Percentiles rank a stretch among this genome's conserved stretches.
Conservation (phyloP, 306 rosid species). For the Trifolium dubium region DNA sequence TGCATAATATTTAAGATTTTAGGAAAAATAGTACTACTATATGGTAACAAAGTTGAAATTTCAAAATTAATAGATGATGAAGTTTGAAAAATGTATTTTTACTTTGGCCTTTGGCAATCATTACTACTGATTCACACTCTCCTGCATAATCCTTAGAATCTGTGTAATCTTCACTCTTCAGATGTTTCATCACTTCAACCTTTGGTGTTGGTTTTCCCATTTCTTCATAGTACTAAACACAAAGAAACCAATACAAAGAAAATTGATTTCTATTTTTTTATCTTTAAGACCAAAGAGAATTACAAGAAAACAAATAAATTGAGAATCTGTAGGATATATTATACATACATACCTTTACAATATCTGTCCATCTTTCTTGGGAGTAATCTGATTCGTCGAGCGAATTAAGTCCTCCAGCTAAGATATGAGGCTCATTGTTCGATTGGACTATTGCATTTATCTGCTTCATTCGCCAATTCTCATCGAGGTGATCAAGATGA, state of each 20-base stretch:
- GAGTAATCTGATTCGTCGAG: conserved; percentile 91
- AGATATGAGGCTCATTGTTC: conserved; percentile 73
- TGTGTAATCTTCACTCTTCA: conserved; percentile 72
- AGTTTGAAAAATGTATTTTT: conserved; percentile 21
- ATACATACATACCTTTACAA: conserved; percentile 65
- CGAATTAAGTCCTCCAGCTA: conserved; percentile 89
- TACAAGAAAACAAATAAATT: background rate
- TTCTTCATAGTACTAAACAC: conserved; percentile 76
- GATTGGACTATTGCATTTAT: conserved; percentile 84
- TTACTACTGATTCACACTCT: conserved; percentile 87
- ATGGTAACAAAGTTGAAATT: conserved; percentile 10
- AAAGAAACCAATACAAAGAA: conserved; percentile 22
- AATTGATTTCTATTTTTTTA: conserved; percentile 11
- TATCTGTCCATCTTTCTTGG: conserved; percentile 94
- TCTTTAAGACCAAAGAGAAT: conserved; percentile 37
- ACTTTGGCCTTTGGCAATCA: conserved; percentile 99
- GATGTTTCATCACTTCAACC: conserved; percentile 75
- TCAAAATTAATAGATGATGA: conserved; percentile 23
- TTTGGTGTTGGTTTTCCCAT: conserved; percentile 87
- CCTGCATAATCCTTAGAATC: conserved; percentile 85
- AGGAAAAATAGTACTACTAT: background rate
- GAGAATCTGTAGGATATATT: conserved; percentile 9
- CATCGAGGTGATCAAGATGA: conserved; percentile 94
- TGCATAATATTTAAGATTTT: conserved; percentile 43
- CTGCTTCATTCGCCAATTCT: conserved; percentile 97